Evolutionary conservation across 768 basidiomycete genomes (phyloP).

Genomic region (Pleurotus platypus): DNA sequence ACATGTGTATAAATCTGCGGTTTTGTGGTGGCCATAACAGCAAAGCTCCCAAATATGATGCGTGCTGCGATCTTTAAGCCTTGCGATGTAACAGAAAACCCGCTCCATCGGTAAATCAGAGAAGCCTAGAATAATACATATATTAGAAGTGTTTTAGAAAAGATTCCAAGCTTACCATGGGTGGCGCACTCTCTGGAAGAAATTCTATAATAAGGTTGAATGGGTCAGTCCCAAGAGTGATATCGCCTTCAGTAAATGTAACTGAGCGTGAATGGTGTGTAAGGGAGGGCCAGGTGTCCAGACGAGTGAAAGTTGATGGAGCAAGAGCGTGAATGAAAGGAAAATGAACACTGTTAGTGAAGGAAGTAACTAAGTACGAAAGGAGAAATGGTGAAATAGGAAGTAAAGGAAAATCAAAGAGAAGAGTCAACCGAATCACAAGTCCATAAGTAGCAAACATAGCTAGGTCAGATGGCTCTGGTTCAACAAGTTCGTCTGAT

Average conservation of each 20-base stretch:
- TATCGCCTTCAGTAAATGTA: not conserved
- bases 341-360: not conserved
- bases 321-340: constrained; percentile 1
- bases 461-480: not conserved
- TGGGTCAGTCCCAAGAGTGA: not conserved
- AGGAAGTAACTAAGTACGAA: constrained; percentile 1
- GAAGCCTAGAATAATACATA: not conserved
- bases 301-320: not conserved
- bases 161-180: not conserved
- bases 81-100: not conserved
- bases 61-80: too few relatives aligned
- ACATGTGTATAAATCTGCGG: not conserved
- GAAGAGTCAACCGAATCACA: not conserved
- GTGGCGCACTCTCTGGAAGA: not conserved
- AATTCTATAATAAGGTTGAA: not conserved
- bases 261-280: too few relatives aligned
- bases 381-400: constrained; percentile 6
- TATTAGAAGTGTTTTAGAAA: not conserved
- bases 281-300: constrained; percentile 4
- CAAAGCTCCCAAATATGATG: too few relatives aligned
- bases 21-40: too few relatives aligned
- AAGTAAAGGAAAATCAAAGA: not conserved
- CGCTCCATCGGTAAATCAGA: not conserved
- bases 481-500: not conserved
- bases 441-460: not conserved